These are phyloP conservation scores for Chytriomyces sp. DNA, from an alignment of 192 early-diverging fungal species.

Conservation along the genomic window DNA sequence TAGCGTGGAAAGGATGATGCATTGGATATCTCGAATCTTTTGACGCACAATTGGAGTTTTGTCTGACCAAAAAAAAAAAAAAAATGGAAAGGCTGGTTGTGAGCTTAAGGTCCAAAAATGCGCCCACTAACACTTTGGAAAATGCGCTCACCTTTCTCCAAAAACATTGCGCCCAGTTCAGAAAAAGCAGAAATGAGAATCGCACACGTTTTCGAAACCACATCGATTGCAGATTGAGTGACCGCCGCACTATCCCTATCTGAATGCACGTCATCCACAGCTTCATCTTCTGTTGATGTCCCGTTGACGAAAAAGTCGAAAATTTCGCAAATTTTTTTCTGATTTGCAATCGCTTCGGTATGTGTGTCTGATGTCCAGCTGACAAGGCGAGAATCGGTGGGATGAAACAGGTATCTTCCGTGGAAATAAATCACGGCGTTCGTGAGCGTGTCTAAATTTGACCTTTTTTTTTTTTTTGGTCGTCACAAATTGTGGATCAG, in stretches of 20 bases:
- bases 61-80: background rate
- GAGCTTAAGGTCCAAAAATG: background rate
- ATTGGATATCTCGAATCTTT: conserved; percentile 17
- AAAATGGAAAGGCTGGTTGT: background rate
- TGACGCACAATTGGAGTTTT: conserved; percentile 21
- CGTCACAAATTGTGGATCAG: background rate
- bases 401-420: conserved; percentile 10
- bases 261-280: background rate
- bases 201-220: conserved; percentile 24
- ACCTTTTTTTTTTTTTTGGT: background rate
- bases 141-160: conserved; percentile 18
- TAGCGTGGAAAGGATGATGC: conserved; percentile 7
- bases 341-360: background rate
- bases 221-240: conserved; percentile 3
- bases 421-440: conserved; percentile 17
- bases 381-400: conserved; percentile 7
- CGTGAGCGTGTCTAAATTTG: background rate
- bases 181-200: conserved; percentile 37
- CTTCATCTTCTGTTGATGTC: background rate
- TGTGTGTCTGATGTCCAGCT: conserved; percentile 11
- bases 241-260: background rate
- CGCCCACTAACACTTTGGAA: background rate
- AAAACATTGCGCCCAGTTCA: conserved; percentile 40
- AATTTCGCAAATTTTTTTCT: conserved; percentile 4
- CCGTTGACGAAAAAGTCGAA: conserved; percentile 24